Evolutionary conservation across 805 yeast species (phyloP), one percentile per base, ranked within the genome.

Genomic region (Barnettozyma siamensis): DNA sequence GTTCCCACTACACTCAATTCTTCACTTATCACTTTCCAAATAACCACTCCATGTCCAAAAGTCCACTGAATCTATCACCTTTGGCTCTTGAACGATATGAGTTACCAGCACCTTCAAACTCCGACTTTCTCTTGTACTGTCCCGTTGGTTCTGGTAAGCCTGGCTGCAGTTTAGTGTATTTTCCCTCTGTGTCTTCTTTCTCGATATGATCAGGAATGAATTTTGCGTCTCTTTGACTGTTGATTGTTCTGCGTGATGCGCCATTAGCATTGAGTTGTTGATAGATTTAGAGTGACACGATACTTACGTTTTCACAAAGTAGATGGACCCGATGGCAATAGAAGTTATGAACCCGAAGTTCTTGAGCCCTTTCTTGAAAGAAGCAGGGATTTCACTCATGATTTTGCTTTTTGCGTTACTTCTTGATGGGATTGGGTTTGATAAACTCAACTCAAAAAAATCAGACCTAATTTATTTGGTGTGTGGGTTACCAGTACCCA

Each of bases 81-180:
- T 70, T 62, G 42, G 65, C 73, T 52, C 85, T 68, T n/a, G 78
- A 65, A 30, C 64, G 58, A 42, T 79, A 80, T 36, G 85, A 73
- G 41, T 65, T 65, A 1, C 87, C 86, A 1, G 82, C 69, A 5
- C 88, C 91, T 50, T 80, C 85, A 54, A 72, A 84, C 51, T 73
- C 78, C 40, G 82, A 75, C 47, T 78, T 77, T 46, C 88, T 64
- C 33, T 61, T 53, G 18, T 61, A 64, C 19, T 53, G 54, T 6
- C 59, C 56, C 2, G 63, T 65, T 13, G 63, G 57, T 34, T 58
- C 62, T 10, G 82, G 82, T 40, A 76, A 70, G 1, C 85, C 85
- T 1, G 83, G 84, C 47, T 70, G 70, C 11, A 65, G 59, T 35
- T 59, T 60, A 2, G 74, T 66, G 19, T 61, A 52, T 5, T 23